phyloP scores from a whole-genome alignment of 2,329 filamentous ascomycete genomes.

The Penicillium sumatraense region DNA sequence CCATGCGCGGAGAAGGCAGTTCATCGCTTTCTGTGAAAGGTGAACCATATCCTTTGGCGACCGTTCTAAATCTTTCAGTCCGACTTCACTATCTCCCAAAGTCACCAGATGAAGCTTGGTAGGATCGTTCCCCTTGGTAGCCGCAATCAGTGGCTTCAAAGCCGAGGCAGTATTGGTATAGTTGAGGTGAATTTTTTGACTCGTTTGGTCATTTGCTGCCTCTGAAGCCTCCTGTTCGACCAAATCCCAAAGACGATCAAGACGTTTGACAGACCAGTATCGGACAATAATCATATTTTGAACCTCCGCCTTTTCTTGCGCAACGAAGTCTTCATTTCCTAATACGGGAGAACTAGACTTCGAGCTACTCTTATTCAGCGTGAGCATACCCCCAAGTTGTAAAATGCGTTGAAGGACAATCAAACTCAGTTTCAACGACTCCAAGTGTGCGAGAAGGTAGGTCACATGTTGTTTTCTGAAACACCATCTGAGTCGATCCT shows the following conservation, averaged over 20 bases:
- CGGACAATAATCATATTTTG: constrained; percentile 51
- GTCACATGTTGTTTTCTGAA: constrained; percentile 48
- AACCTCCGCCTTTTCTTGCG: constrained; percentile 46
- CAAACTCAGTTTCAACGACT: constrained; percentile 46
- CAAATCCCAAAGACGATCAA: constrained; percentile 42
- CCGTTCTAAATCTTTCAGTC: constrained; percentile 37
- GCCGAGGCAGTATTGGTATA: constrained; percentile 19
- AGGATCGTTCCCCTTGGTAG: constrained; percentile 21
- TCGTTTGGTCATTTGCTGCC: constrained; percentile 24
- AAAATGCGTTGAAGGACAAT: constrained; percentile 45
- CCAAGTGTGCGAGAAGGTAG: constrained; percentile 47
- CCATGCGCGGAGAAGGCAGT: constrained; percentile 34
- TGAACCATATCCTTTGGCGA: constrained; percentile 46
- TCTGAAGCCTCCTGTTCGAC: constrained; percentile 41
- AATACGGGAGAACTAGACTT: constrained; percentile 6
- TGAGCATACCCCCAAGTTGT: constrained; percentile 42
- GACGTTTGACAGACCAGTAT: constrained; percentile 45
- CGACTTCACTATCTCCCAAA: constrained; percentile 39
- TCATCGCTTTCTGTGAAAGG: constrained; percentile 40
- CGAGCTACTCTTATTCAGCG: constrained; percentile 28
- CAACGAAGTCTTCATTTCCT: constrained; percentile 36
- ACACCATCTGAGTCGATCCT: constrained; percentile 45
- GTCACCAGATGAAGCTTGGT: constrained; percentile 35
- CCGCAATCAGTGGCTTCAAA: constrained; percentile 16
- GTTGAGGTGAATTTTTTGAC: constrained; percentile 22